A percentile compares a stretch with the other conserved stretches of the same genome.
Evolutionary conservation across 2,329 filamentous ascomycete species (phyloP).

Genomic region (Chaetomium strumarium): DNA sequence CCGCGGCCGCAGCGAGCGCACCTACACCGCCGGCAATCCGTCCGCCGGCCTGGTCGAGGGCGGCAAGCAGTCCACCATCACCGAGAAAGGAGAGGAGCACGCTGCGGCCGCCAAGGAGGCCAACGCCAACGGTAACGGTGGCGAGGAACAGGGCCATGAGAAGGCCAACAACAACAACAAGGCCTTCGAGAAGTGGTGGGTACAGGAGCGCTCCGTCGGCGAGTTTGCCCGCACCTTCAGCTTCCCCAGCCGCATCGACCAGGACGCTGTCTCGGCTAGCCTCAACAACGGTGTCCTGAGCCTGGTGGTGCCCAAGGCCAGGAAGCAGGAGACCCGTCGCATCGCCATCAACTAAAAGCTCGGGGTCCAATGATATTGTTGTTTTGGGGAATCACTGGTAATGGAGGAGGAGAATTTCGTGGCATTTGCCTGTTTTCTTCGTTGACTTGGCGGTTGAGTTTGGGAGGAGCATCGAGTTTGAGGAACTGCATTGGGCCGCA

Average conservation of each 20-base stretch:
- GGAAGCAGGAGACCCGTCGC: constrained; percentile 45
- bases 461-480: background rate
- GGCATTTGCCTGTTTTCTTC: background rate
- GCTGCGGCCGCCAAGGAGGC: constrained; percentile 29
- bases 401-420: too few relatives aligned
- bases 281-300: constrained; percentile 62
- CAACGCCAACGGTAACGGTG: constrained; percentile 30
- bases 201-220: constrained; percentile 59
- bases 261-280: constrained; percentile 53
- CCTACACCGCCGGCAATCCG: constrained; percentile 49
- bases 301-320: constrained; percentile 60
- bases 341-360: constrained; percentile 32
- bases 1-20: constrained; percentile 62
- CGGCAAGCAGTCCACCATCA: constrained; percentile 31
- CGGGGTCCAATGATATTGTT: background rate
- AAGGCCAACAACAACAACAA: background rate
- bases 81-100: constrained; percentile 32
- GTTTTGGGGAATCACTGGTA: background rate
- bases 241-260: constrained; percentile 60
- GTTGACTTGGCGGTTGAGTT: background rate
- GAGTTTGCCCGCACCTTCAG: constrained; percentile 63
- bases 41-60: constrained; percentile 31
- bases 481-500: too few relatives aligned
- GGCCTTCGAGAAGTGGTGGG: constrained; percentile 54
- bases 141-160: constrained; percentile 26